Evolutionary conservation across 306 rosid species (phyloP), one percentile per base, ranked within the genome.

Genomic region (Spatholobus suberectus): DNA sequence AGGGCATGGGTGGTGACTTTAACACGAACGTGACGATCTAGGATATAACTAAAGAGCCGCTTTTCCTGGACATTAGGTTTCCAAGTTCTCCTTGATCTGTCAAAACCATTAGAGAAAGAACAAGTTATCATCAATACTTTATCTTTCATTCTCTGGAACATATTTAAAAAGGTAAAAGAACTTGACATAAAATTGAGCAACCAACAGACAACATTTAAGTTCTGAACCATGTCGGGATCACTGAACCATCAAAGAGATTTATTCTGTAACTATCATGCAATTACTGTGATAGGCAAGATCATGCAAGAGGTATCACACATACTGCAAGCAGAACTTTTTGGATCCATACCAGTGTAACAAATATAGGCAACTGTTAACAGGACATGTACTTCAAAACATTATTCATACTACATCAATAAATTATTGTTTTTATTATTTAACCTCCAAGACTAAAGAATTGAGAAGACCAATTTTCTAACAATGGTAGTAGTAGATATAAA

Each of bases 1-100:
- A 96, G 90, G 70, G 99, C 97, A 5, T 96, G 98, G 20, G 98
- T 96, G 65, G 94, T 91, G 55, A 96, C 96, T 89, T 96, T 93
- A 5, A 92, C 92, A 58, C 97, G 88, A 83, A 96, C 88, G 18
- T 93, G 99, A 32, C 96, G 90, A 85, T 96, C 98, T 41, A 96
- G 87, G 69, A 91, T 83, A 81, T 96, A 96, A 77, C 99, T 96
- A 77, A 96, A 96, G 67, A 96, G 98, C 75, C 98, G 89, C 88
- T 96, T 96, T 63, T 85, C 94, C 88, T 96, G 99, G 66, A 94
- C 94, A 83, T 96, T 96, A 6, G 98, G 98, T 79, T 96, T 96
- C 99, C 99, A 96, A 41, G 61, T 54, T 90, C 99, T 93, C 88
- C 88, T 92, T 35, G 96, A 54, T 91, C 99, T 94, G 44, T 85